A percentile compares a stretch with the other conserved stretches of the same genome.
phyloP scores from a whole-genome alignment of 441 rosid genomes.

The Pelargonium australe region DNA sequence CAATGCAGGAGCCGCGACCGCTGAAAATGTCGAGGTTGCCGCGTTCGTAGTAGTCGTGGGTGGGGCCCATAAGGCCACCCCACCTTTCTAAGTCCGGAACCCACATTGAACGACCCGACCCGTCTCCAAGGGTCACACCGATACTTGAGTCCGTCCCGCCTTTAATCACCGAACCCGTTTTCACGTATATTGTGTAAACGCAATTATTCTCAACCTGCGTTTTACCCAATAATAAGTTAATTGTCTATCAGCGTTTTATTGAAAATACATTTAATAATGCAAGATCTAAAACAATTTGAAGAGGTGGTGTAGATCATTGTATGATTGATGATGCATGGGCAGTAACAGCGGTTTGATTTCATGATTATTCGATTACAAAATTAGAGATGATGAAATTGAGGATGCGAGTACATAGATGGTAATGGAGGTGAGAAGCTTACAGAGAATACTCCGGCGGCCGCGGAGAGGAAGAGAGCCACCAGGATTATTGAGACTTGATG shows the following conservation, averaged over 20 bases:
- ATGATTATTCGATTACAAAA: too few relatives aligned
- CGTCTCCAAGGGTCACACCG: constrained; percentile 20
- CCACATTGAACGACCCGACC: constrained; percentile 19
- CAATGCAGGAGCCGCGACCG: constrained; percentile 27
- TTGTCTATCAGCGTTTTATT: too few relatives aligned
- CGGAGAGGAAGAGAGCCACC: constrained; percentile 10
- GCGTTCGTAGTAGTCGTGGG: constrained; percentile 29
- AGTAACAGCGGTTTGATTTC: too few relatives aligned
- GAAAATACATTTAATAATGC: too few relatives aligned
- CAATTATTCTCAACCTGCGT: constrained; percentile 15
- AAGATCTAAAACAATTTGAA: too few relatives aligned
- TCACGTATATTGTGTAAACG: constrained; percentile 26
- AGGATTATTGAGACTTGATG: neutral
- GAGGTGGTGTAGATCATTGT: too few relatives aligned
- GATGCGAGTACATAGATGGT: too few relatives aligned
- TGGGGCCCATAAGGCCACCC: constrained; percentile 28
- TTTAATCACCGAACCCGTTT: constrained; percentile 23
- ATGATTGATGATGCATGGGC: too few relatives aligned
- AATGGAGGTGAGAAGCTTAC: constrained; percentile 14
- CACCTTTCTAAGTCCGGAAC: constrained; percentile 19
- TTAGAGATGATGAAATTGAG: too few relatives aligned
- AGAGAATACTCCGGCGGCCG: constrained; percentile 1
- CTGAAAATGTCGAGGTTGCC: constrained; percentile 34
- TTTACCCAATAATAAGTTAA: too few relatives aligned
- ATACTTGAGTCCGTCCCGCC: constrained; percentile 32